These are phyloP conservation scores for Globisporangium spinosum DNA, from an alignment of 352 stramenopile genomes.

Conservation along the genomic window DNA sequence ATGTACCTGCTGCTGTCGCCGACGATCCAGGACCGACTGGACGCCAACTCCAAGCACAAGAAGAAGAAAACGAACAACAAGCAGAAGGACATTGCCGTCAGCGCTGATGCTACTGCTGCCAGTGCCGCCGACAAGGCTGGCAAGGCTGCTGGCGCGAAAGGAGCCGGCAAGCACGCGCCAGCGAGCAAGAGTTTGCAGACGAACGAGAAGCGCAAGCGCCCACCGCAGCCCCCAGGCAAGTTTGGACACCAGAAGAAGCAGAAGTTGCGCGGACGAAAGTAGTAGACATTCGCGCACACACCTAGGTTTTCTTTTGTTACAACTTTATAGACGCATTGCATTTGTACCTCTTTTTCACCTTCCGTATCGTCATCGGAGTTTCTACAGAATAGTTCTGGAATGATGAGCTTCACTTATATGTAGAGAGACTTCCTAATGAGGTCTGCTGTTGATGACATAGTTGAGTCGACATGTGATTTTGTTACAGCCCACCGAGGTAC, in stretches of 20 bases:
- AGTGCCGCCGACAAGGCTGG: conserved; percentile 4
- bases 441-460: neutral
- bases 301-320: neutral
- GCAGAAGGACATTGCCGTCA: conserved; percentile 21
- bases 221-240: conserved; percentile 18
- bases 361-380: neutral
- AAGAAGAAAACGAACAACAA: conserved; percentile 29
- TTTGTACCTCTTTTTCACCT: neutral
- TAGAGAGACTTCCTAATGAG: conserved; percentile 21
- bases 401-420: conserved; percentile 23
- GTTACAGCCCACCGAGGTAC: conserved; percentile 23
- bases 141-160: neutral
- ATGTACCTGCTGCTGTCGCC: conserved; percentile 65
- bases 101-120: neutral
- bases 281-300: neutral
- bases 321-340: conserved; percentile 8
- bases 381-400: conserved; percentile 24
- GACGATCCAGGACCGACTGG: conserved; percentile 48
- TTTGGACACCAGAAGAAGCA: conserved; percentile 26
- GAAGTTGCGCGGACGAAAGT: conserved; percentile 19
- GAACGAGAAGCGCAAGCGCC: conserved; percentile 22
- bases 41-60: conserved; percentile 48
- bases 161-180: conserved; percentile 6
- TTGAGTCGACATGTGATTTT: neutral
- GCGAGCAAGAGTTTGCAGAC: conserved; percentile 24